Evolutionary conservation across 2,329 filamentous ascomycete species (phyloP), one percentile per base, ranked within the genome.

Genomic region (Cladosporium austrohemisphaericum): DNA sequence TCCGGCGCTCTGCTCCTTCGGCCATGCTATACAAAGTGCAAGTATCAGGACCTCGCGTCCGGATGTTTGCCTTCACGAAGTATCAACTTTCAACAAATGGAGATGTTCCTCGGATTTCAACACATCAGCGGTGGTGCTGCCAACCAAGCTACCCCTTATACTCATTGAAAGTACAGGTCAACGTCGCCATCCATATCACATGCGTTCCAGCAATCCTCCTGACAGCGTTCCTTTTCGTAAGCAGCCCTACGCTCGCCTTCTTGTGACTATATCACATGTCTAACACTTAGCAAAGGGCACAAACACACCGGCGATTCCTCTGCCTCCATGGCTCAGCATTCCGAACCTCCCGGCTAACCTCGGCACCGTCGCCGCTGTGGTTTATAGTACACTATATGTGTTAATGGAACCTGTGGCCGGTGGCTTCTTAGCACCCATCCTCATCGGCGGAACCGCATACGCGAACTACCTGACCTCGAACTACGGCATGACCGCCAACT

Each of bases 381-480:
- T 84, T 22, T 96, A 93, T 70, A 79, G 85, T 29, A 78, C 78
- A 2, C 79, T 96, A 49, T 98, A 97, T 65, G 77, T 97, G 40
- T 79, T 98, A 18, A 84, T 98, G 63, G 93, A 98, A 65, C 93
- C 93, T 1, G 89, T 97, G 1, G 93, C 93, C 9, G 93, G 93
- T 43, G 83, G 81, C 9, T 72, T 87, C 22, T 74, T 95, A 33
- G 83, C 87, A 5, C 79, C 87, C 3, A 75, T 96, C 25, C 83
- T 95, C 52, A 72, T 97, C 35, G 85, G 74, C 16, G 82, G 80
- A 48, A 85, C 89, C 8, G 89, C 88, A 3, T 82, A 79, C 50
- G 80, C 80, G 51, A 95, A 95, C 67, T 80, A 89, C 59, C 74
- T 93, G 41, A 81, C 86, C 14, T 74, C 78, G 18, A 78, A 80